A percentile compares a stretch with the other conserved stretches of the same genome.
Evolutionary conservation across 306 rosid species (phyloP).

Genomic region (Pterocarpus macrocarpus): DNA sequence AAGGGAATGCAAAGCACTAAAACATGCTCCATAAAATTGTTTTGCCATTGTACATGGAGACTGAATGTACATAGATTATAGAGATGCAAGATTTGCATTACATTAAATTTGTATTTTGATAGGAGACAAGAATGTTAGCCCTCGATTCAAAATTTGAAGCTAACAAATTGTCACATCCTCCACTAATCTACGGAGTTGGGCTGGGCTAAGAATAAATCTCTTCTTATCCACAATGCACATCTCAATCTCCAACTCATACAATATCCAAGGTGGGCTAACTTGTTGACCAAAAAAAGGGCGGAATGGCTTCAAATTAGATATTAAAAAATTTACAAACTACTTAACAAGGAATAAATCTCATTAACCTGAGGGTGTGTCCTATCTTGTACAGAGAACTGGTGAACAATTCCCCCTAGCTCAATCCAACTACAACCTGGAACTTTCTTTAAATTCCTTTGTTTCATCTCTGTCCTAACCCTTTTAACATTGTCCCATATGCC

Average conservation of each 20-base stretch:
- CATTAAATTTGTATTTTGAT: not conserved
- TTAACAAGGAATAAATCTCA: slow-evolving; percentile 70
- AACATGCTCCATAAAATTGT: too few relatives aligned
- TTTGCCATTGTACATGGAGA: too few relatives aligned
- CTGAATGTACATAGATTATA: not conserved
- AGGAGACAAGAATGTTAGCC: not conserved
- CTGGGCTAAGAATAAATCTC: not conserved
- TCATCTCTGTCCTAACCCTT: slow-evolving; percentile 67
- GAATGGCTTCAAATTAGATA: slow-evolving; percentile 26
- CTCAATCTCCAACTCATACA: slow-evolving; percentile 6
- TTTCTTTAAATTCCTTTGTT: slow-evolving; percentile 61
- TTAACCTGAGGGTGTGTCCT: slow-evolving; percentile 66
- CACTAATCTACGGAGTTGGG: not conserved
- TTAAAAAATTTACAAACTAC: slow-evolving; percentile 54
- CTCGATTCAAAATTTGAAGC: slow-evolving; percentile 1
- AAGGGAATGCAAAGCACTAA: too few relatives aligned
- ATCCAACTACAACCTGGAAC: slow-evolving; percentile 81
- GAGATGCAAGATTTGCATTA: not conserved
- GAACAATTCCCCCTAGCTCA: slow-evolving; percentile 73
- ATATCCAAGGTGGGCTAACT: slow-evolving; percentile 20
- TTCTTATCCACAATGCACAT: not conserved
- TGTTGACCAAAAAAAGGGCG: too few relatives aligned
- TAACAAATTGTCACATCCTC: not conserved
- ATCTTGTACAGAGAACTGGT: slow-evolving; percentile 74
- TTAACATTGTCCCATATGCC: slow-evolving; percentile 72